Evolutionary conservation across 306 rosid genomes (phyloP).

Genomic region (Trichosanthes cucumerina): DNA sequence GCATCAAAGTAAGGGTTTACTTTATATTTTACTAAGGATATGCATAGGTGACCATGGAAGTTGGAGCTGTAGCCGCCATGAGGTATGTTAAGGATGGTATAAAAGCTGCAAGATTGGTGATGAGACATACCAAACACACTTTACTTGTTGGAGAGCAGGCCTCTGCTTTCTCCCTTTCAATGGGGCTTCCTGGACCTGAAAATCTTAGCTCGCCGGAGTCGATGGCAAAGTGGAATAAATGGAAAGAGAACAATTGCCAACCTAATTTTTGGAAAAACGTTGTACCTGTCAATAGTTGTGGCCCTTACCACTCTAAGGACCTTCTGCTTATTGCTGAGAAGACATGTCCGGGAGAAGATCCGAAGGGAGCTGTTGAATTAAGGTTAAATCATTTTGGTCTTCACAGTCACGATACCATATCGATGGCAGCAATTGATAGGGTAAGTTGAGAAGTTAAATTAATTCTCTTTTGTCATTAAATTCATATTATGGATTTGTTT

Average conservation of each 20-base stretch:
- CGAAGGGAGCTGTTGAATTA: slow-evolving; percentile 18
- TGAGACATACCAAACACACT: slow-evolving; percentile 70
- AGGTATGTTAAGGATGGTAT: slow-evolving; percentile 84
- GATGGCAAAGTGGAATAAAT: slow-evolving; percentile 53
- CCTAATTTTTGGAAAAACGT: slow-evolving; percentile 85
- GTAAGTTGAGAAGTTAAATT: slow-evolving; percentile 26
- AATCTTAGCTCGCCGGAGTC: slow-evolving; percentile 82
- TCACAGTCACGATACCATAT: slow-evolving; percentile 82
- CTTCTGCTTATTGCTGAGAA: slow-evolving; percentile 17
- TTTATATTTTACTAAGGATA: slow-evolving; percentile 45
- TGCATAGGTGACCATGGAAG: slow-evolving; percentile 88
- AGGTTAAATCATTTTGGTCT: slow-evolving; percentile 39
- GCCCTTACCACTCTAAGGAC: slow-evolving; percentile 53
- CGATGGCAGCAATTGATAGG: slow-evolving; percentile 85
- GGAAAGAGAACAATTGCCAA: slow-evolving; percentile 67
- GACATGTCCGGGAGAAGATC: slow-evolving; percentile 26
- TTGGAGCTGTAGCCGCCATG: slow-evolving; percentile 95
- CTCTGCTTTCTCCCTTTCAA: slow-evolving; percentile 68
- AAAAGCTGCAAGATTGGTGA: slow-evolving; percentile 78
- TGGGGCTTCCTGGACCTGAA: slow-evolving; percentile 91
- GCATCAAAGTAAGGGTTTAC: slow-evolving; percentile 19
- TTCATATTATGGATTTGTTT: slow-evolving; percentile 8
- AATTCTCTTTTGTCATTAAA: neutral
- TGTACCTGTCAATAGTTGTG: slow-evolving; percentile 43
- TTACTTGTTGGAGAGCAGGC: slow-evolving; percentile 90